Evolutionary conservation across 805 yeast species (phyloP), one percentile per base, ranked within the genome.

Genomic region (Cyberlindnera mycetangii): DNA sequence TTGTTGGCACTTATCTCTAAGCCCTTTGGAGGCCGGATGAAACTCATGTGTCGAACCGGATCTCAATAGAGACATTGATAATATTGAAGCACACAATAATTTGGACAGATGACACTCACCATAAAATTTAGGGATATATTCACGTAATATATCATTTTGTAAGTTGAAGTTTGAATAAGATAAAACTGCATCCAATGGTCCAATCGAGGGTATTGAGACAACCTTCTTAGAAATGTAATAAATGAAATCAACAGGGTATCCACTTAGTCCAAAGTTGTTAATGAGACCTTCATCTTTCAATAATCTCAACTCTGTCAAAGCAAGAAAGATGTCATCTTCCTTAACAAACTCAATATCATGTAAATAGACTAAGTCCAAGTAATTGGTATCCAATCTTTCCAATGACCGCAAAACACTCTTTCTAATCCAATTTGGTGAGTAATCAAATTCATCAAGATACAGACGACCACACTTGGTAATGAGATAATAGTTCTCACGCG

Each of bases 391-490:
- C 41, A 90, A 72, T 45, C 97, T 68, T 37, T 76, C 60, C 42
- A 86, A 67, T 6, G 95, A 84, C 52, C 97, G 70, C 28, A 57
- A 45, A 3, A 90, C 83, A 10, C 92, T 83, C 34, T 64, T 62
- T 22, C 81, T 69, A 40, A 90, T 81, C 63, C 77, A 68, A 19
- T 64, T 70, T 4, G 82, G 72, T 0, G 83, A 69, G 61, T 87
- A 92, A 63, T 89, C 93, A 58, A 90, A 90, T 18, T 79, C 84
- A 51, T 83, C 74, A 41, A 78, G 67, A 28, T 69, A 68, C 20
- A 87, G 61, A 49, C 98, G 72, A 0, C 98, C 97, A 10, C 89
- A 95, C 59, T 90, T 90, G 19, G 97, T 86, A 56, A 89, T 83
- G 20, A 92, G 71, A 54, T 73, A 81, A 61, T 85, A 85, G 16